phyloP scores from a whole-genome alignment of 495 filamentous ascomycete species.

The Ramalina intermedia region DNA sequence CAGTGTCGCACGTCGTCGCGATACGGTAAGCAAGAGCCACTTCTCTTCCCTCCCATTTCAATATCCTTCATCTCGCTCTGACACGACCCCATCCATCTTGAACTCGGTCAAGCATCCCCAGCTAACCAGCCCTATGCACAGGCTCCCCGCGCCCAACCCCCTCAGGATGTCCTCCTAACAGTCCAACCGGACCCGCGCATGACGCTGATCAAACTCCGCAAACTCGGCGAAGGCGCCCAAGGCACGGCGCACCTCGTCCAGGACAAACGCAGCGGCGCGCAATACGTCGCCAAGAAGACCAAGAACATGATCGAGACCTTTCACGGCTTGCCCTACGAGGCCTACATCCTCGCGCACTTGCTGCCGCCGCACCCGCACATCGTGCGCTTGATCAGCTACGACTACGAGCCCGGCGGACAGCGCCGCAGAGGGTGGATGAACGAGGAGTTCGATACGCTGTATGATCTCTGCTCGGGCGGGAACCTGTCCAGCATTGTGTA shows the following conservation, averaged over 20 bases:
- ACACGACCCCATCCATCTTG: no score
- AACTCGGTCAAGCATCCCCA: no score
- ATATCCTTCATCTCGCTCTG: no score
- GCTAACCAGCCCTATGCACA: no score
- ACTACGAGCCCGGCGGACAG: not conserved
- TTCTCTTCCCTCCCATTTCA: no score
- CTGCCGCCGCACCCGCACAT: not conserved
- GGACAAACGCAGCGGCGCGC: not conserved
- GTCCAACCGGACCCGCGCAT: no score
- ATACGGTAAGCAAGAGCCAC: no score
- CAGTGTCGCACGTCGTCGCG: no score
- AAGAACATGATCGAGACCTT: not conserved
- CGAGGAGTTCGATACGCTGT: not conserved
- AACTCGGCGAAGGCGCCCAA: conserved; percentile 4
- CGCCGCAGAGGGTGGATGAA: not conserved
- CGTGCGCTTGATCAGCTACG: not conserved
- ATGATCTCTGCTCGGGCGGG: not conserved
- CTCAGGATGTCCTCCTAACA: no score
- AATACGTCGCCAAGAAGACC: conserved; percentile 1
- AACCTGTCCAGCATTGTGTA: not conserved
- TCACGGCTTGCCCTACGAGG: not conserved
- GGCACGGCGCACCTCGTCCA: not conserved
- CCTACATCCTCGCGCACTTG: not conserved
- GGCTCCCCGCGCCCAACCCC: no score
- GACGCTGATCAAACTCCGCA: not conserved